These are phyloP conservation scores for Hanseniaspora valbyensis DNA, from an alignment of 805 yeast species.

Conservation along the genomic window DNA sequence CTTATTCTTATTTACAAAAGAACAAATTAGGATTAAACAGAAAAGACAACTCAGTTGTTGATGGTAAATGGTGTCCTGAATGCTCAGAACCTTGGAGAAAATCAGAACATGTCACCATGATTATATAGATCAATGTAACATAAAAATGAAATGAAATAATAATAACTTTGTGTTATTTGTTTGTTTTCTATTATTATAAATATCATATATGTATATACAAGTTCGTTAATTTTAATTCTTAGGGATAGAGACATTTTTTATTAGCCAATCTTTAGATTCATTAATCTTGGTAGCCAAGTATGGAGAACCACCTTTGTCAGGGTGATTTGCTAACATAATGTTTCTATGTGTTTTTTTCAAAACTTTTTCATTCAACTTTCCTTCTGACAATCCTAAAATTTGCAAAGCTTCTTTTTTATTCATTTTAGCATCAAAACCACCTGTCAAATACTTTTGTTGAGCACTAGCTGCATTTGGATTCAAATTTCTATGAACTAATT, in stretches of 20 bases:
- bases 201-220: neutral
- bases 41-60: slow-evolving; percentile 1
- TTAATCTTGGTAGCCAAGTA: slow-evolving; percentile 82
- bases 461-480: slow-evolving; percentile 47
- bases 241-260: slow-evolving; percentile 23
- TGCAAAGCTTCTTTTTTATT: slow-evolving; percentile 76
- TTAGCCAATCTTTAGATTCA: slow-evolving; percentile 61
- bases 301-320: slow-evolving; percentile 89
- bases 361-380: slow-evolving; percentile 48
- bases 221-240: neutral
- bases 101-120: neutral
- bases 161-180: neutral
- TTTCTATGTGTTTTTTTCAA: slow-evolving; percentile 72
- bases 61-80: slow-evolving; percentile 14
- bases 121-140: neutral
- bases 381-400: slow-evolving; percentile 65
- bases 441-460: slow-evolving; percentile 47
- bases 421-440: slow-evolving; percentile 91
- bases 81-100: slow-evolving; percentile 9
- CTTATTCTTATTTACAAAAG: neutral
- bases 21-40: neutral
- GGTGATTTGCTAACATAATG: slow-evolving; percentile 82
- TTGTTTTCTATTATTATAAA: too few relatives aligned
- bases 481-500: slow-evolving; percentile 20
- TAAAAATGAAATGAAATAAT: neutral